Conservation (phyloP, 345 rosid species). For the Rhodamnia rubescens region DNA sequence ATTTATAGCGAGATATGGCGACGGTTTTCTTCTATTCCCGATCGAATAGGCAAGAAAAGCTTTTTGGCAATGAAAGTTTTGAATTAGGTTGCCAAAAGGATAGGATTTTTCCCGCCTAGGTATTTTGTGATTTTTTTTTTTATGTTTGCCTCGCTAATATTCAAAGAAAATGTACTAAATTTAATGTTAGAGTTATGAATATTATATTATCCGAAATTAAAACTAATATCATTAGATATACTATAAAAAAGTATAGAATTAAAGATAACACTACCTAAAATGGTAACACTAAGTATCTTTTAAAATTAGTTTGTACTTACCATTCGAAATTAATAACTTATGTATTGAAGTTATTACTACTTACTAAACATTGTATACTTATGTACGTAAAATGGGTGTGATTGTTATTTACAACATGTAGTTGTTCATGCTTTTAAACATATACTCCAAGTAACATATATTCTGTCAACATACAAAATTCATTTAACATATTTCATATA, state of each 20-base stretch:
- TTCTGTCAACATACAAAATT: background rate
- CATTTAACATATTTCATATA: background rate
- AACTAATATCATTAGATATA: background rate
- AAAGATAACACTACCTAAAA: background rate
- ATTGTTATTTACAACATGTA: background rate
- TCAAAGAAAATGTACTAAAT: background rate
- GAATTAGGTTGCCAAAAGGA: background rate
- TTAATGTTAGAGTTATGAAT: background rate
- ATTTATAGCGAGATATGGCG: background rate
- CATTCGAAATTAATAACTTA: background rate
- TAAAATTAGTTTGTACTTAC: background rate
- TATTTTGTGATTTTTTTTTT: background rate
- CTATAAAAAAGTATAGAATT: background rate
- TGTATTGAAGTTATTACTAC: too few species aligned
- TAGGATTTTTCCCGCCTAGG: background rate
- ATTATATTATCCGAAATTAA: background rate
- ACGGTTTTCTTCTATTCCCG: background rate
- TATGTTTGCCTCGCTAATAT: background rate
- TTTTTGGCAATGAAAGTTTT: background rate
- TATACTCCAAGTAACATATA: background rate
- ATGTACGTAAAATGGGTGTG: background rate
- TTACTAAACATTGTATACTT: background rate
- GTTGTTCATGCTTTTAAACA: background rate
- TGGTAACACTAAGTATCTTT: background rate
- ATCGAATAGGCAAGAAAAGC: background rate